Evolutionary conservation across 2,329 filamentous ascomycete species (phyloP).

Genomic region (Akanthomyces uredinophilus): DNA sequence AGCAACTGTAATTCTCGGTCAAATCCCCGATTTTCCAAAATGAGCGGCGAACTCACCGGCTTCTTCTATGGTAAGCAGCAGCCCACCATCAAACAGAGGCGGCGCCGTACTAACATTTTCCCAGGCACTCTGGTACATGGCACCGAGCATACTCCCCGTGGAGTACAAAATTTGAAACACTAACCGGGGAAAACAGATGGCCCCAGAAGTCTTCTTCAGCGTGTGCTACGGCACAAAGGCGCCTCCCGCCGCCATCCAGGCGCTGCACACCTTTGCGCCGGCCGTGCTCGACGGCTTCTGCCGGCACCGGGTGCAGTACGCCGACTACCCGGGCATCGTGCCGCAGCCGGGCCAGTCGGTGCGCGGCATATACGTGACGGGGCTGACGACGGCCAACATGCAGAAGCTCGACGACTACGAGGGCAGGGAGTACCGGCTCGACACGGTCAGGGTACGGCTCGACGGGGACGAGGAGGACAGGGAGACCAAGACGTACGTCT

Average conservation of each 20-base stretch:
- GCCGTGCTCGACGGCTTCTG: conserved; percentile 71
- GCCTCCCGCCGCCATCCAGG: conserved; percentile 42
- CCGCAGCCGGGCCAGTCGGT: conserved; percentile 53
- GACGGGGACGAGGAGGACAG: conserved; percentile 33
- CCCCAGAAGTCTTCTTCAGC: conserved; percentile 76
- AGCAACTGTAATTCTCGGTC: not conserved
- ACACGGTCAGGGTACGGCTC: conserved; percentile 45
- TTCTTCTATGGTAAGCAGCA: conserved; percentile 52
- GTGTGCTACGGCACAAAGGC: conserved; percentile 64
- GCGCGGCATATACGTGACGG: conserved; percentile 70
- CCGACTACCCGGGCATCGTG: conserved; percentile 79
- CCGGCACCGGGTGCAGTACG: conserved; percentile 61
- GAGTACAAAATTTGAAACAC: not conserved
- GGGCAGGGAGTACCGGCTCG: conserved; percentile 59
- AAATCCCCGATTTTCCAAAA: conserved; percentile 21
- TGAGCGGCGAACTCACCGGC: conserved; percentile 40
- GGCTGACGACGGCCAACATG: conserved; percentile 73
- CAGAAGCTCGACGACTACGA: conserved; percentile 76
- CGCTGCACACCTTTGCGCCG: conserved; percentile 61
- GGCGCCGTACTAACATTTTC: conserved; percentile 3
- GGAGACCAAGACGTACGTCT: conserved; percentile 56
- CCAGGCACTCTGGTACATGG: conserved; percentile 32
- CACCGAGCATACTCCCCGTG: conserved; percentile 20
- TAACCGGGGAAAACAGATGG: conserved; percentile 52
- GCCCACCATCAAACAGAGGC: not conserved